Evolutionary conservation across 2,329 filamentous ascomycete species (phyloP), one percentile per base, ranked within the genome.

Genomic region (Lachnellula hyalina): DNA sequence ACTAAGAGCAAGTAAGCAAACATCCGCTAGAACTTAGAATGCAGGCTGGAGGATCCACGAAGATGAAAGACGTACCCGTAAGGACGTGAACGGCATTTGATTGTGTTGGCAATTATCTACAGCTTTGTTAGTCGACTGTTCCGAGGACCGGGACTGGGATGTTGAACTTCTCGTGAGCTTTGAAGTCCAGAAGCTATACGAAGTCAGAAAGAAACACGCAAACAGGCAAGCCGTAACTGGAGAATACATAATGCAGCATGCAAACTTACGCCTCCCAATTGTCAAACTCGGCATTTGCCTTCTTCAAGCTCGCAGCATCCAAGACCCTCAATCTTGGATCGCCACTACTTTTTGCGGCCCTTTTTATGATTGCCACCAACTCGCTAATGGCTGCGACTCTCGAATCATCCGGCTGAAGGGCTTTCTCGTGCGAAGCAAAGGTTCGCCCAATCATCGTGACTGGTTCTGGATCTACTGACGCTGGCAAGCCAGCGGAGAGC

Each of bases 81-180:
- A 41, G 21, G 62, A 65, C 23, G 54, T 63, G 50, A 65, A 65
- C 3, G 63, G 63, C 6, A 65, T 45, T 36, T 64, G 63, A 42
- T 61, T 64, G 49, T 65, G 55, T 15, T 59, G 55, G 9, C 55
- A 64, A 38, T 59, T 53, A 7, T 45, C 54, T 63, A 32, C 46
- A 51, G 11, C 51, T 49, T 57, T n/a, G n/a, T n/a, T 32, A 11
- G 19, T n/a, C 9, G 54, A n/a, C n/a, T 28, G 34, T 32, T 34
- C 23, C 46, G 9, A 17, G 14, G n/a, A 8, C 14, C 14, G n/a
- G 14, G 5, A 2, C 14, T 15, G 11, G 7, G 14, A 15, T 15
- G 7, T 40, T 14, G 36, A 15, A 40, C 36, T 40, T 40, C n/a
- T 15, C 14, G 36, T 40, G 7, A 40, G 36, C 14, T 40, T 17